These are phyloP conservation scores for Candida schatavii DNA, from an alignment of 805 yeast genomes.

Conservation along the genomic window DNA sequence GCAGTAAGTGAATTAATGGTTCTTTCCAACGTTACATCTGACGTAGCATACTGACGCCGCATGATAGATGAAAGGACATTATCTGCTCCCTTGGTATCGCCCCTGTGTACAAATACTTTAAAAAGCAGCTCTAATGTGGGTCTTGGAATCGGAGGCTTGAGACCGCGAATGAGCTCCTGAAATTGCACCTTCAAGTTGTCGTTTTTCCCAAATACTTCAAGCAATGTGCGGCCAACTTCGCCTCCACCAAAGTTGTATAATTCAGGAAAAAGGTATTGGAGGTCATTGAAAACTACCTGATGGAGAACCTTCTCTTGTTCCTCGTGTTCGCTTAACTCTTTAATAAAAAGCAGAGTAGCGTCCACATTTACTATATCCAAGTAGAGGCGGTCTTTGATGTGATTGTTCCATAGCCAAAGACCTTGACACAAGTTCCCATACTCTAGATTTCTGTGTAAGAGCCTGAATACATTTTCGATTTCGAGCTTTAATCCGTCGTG, in stretches of 20 bases:
- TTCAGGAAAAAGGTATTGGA: too few species aligned
- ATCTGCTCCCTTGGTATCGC: constrained; percentile 27
- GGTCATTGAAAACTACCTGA: neutral
- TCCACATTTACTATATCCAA: neutral
- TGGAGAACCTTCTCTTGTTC: neutral
- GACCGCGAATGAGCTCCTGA: neutral
- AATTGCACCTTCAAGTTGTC: neutral
- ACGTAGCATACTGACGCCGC: constrained; percentile 12
- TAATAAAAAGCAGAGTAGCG: neutral
- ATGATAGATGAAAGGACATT: constrained; percentile 27
- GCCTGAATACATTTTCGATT: neutral
- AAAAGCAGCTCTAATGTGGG: constrained; percentile 33
- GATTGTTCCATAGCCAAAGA: neutral
- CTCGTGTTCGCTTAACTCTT: neutral
- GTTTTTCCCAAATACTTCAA: neutral
- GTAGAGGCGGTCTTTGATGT: neutral
- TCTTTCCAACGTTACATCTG: neutral
- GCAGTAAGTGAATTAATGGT: constrained; percentile 20
- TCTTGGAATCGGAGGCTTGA: constrained; percentile 28
- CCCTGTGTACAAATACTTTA: constrained; percentile 23
- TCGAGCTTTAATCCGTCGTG: neutral
- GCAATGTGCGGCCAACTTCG: neutral
- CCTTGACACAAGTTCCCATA: constrained; percentile 2
- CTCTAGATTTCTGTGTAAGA: neutral
- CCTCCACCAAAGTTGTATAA: too few species aligned